Evolutionary conservation across 768 basidiomycete species (phyloP), one percentile per base, ranked within the genome.

Genomic region (Pisolithus albus): DNA sequence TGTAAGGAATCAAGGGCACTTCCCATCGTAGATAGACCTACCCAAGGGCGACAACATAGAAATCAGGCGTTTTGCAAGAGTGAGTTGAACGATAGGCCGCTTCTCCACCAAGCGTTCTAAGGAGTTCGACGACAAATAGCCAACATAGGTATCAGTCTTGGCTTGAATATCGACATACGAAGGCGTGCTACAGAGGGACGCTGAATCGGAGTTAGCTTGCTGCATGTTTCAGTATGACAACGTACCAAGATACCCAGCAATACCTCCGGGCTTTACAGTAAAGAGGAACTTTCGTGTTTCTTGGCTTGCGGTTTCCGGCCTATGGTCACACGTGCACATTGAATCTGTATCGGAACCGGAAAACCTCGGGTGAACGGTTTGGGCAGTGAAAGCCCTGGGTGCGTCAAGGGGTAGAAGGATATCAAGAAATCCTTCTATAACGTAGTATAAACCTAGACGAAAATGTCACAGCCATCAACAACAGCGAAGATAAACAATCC

Each of bases 111-210:
- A 76, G 21, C 88, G 76, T 62, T 98, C 92, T 50, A 99, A 72
- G 6, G 95, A 87, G 62, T 86, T 79, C 3, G 88, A 82, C 1
- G 96, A 90, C 26, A 99, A 68, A 67, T 95, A 95, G 0, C 96
- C 96, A 56, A 98, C 96, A 61, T 95, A 99, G n/a, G 86, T 88
- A 63, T 99, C 95, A 0, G 94, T 98, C 73, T 97, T 98, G 5
- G 96, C 93, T 57, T 78, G 86, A 64, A 99, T 96, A 65, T 95
- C 92, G 41, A 98, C 94, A 63, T 98, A 99, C 2, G 92, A 95
- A 5, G 92, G 84, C 24, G 88, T 92, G 49, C 85, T 87, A 58
- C 90, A 92, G 4, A 98, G 77, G 0, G 93, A 92, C 16, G 94
- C 90, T 92, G 19, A 48, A 38, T 43, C 11, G 13, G 38, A 28